phyloP scores from a whole-genome alignment of 2,329 filamentous ascomycete species.

The Coniochaeta sp. region DNA sequence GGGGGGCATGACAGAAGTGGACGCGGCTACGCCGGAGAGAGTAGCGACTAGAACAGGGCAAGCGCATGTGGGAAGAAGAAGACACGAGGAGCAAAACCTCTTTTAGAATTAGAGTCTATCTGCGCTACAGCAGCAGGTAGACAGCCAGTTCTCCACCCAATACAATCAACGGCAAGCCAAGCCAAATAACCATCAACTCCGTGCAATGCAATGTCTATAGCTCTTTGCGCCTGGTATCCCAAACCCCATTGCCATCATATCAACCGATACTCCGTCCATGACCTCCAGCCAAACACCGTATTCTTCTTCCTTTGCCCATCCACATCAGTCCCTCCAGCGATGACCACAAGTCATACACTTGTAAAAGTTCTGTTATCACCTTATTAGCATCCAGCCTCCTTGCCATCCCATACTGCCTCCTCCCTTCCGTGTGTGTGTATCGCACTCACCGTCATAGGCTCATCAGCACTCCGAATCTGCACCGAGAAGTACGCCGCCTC shows the following conservation, averaged over 20 bases:
- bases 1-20: too few species aligned
- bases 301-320: too few species aligned
- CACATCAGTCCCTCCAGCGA: conserved; percentile 63
- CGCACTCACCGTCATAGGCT: conserved; percentile 72
- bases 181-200: conserved; percentile 7
- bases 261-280: too few species aligned
- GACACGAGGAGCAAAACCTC: too few species aligned
- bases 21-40: too few species aligned
- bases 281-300: not conserved
- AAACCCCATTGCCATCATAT: too few species aligned
- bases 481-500: conserved; percentile 94
- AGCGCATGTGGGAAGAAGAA: too few species aligned
- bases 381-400: conserved; percentile 15
- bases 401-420: not conserved
- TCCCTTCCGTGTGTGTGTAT: too few species aligned
- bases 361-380: conserved; percentile 4
- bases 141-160: not conserved
- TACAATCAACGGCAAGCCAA: not conserved
- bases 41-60: too few species aligned
- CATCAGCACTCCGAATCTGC: conserved; percentile 95
- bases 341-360: conserved; percentile 62
- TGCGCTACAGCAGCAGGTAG: not conserved
- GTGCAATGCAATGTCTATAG: conserved; percentile 4
- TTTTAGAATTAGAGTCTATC: too few species aligned
- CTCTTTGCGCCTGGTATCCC: not conserved